Evolutionary conservation across 352 stramenopile genomes (phyloP), one percentile per base, ranked within the genome.

Genomic region (Blastocystis hominis): DNA sequence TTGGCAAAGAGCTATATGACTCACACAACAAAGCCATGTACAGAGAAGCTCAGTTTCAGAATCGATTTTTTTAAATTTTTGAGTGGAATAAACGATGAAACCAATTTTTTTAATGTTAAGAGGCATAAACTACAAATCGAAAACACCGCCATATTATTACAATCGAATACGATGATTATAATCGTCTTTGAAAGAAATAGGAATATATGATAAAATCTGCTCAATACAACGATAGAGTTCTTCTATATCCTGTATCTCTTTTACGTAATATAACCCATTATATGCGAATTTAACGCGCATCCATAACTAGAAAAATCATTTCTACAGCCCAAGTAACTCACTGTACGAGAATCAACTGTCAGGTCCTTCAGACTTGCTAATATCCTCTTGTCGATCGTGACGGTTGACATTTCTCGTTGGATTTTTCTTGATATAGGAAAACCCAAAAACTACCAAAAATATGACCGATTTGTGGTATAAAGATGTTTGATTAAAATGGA

Each of bases 51-150:
- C 47, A 20, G 54, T 50, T 66, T 47, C 2, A 84, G 55, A 38
- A 84, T 84, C 6, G 20, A 20, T 15, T 13, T 50, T 17, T 64
- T 63, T 17, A 61, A 17, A 0, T 63, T 34, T 20, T 66, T 64
- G 47, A 68, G 36, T 5, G n/a, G 9, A 38, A 66, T 66, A 9
- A 46, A 46, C 55, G 66, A 68, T 66, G 38, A 47, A 1, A 84
- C n/a, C 72, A 84, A 53, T 66, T 84, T 84, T 7, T 84, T 84
- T 17, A 84, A 84, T 46, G 68, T 64, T 38, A 68, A 38, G 42
- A 53, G 68, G 38, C 72, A 84, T n/a, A 68, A 46, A 44, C 72
- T 84, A 84, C 3, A 30, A 2, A 36, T 64, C 34, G 62, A 9
- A 9, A 13, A 6, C 20, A 5, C 54, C 24, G 13, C 36, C 34